A percentile compares a stretch with the other conserved stretches of the same genome.
These are phyloP conservation scores for Yamadazyma sp. DNA, from an alignment of 1,139 yeast genomes.

Conservation along the genomic window DNA sequence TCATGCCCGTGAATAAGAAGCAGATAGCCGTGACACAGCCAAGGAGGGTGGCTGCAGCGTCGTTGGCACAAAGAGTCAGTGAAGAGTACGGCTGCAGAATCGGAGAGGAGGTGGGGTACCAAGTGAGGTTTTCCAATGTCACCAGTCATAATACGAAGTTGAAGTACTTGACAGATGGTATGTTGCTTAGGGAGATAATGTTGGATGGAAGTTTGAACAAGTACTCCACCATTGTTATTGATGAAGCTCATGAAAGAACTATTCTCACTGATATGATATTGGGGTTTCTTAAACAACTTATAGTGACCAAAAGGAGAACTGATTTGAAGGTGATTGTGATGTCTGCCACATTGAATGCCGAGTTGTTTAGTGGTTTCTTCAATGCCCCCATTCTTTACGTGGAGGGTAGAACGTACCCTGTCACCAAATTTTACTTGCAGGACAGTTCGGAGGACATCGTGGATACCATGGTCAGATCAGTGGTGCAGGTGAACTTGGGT, in stretches of 20 bases:
- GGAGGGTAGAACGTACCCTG: slow-evolving; percentile 90
- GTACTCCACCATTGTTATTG: slow-evolving; percentile 80
- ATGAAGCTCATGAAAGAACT: slow-evolving; percentile 98
- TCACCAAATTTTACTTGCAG: slow-evolving; percentile 64
- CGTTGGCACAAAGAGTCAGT: slow-evolving; percentile 88
- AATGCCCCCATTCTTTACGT: slow-evolving; percentile 79
- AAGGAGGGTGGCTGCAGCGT: slow-evolving; percentile 95
- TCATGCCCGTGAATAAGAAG: slow-evolving; percentile 52
- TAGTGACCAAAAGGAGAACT: slow-evolving; percentile 47
- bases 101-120: slow-evolving; percentile 90
- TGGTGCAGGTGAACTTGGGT: slow-evolving; percentile 73
- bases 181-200: slow-evolving; percentile 90
- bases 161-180: slow-evolving; percentile 94
- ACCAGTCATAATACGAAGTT: slow-evolving; percentile 54
- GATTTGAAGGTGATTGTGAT: slow-evolving; percentile 65
- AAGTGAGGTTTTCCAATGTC: slow-evolving; percentile 72
- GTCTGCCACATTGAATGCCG: slow-evolving; percentile 98
- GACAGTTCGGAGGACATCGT: slow-evolving; percentile 72
- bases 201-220: slow-evolving; percentile 61
- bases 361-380: slow-evolving; percentile 77
- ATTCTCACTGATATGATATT: slow-evolving; percentile 84
- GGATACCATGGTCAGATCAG: slow-evolving; percentile 71
- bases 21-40: slow-evolving; percentile 94
- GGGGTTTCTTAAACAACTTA: slow-evolving; percentile 78
- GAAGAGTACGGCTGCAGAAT: slow-evolving; percentile 78